phyloP scores from a whole-genome alignment of 139 green algal genomes.

The Gonium pectorale region DNA sequence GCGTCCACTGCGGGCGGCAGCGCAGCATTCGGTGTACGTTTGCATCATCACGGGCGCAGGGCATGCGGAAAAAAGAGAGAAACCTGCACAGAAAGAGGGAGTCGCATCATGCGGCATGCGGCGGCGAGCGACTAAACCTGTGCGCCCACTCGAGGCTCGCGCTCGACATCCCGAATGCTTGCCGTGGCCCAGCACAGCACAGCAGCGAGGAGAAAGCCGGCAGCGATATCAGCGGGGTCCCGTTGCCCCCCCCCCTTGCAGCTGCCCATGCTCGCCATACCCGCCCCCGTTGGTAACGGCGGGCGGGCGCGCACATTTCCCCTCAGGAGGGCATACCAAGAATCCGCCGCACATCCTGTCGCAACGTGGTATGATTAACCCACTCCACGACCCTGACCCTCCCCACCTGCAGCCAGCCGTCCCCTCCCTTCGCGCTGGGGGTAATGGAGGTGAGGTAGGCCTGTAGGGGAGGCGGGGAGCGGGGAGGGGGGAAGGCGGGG shows the following conservation, averaged over 20 bases:
- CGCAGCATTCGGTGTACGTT: not conserved
- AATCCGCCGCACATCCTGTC: too few species aligned
- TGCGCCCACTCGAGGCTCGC: not conserved
- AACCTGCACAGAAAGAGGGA: not conserved
- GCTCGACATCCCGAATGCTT: not conserved
- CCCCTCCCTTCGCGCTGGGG: not conserved
- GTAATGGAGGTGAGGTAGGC: slow-evolving; percentile 10
- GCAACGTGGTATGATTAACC: too few species aligned
- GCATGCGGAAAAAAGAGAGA: not conserved
- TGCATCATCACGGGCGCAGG: not conserved
- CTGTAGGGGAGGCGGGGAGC: not conserved
- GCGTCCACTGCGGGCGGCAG: not conserved
- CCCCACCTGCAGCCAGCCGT: slow-evolving; percentile 37
- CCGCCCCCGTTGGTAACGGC: too few species aligned
- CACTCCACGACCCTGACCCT: not conserved
- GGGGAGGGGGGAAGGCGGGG: too few species aligned
- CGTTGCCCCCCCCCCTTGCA: too few species aligned
- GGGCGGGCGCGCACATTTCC: too few species aligned
- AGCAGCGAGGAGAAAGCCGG: too few species aligned
- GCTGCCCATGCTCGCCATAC: too few species aligned
- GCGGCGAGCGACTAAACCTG: not conserved
- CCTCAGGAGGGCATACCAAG: not conserved
- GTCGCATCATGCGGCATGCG: not conserved
- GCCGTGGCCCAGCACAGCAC: not conserved
- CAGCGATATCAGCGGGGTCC: too few species aligned